These are phyloP conservation scores for Neoascochyta sp. DNA, from an alignment of 2,329 filamentous ascomycete genomes.

Conservation along the genomic window DNA sequence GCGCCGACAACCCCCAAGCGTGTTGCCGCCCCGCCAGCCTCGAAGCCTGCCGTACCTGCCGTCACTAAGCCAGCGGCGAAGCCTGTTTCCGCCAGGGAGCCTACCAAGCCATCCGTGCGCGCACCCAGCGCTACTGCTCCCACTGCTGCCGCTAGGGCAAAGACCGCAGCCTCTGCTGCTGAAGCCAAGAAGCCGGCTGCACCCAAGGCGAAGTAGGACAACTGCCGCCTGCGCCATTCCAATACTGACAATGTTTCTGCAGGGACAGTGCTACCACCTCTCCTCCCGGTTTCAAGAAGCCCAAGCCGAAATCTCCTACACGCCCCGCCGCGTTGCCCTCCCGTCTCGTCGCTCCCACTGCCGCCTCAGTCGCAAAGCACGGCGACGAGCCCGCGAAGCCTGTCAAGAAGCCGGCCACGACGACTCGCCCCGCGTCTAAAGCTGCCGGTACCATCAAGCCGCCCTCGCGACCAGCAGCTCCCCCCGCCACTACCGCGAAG, in stretches of 20 bases:
- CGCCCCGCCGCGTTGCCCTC: slow-evolving; percentile 64
- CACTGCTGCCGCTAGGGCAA: slow-evolving; percentile 22
- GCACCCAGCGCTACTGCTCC: slow-evolving; percentile 22
- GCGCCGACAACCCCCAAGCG: no score
- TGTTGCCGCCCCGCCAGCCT: slow-evolving; percentile 15
- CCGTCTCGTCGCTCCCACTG: slow-evolving; percentile 66
- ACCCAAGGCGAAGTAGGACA: slow-evolving; percentile 13
- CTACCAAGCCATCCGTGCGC: slow-evolving; percentile 21
- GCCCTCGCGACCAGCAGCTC: slow-evolving; percentile 37
- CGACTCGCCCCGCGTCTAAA: slow-evolving; percentile 32
- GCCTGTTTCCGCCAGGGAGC: slow-evolving; percentile 21
- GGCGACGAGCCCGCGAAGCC: slow-evolving; percentile 42
- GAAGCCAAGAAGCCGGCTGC: slow-evolving; percentile 25
- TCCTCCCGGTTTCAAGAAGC: slow-evolving; percentile 38
- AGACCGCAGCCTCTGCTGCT: slow-evolving; percentile 6
- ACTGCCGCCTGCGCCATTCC: background rate
- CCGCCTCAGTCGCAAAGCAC: slow-evolving; percentile 64
- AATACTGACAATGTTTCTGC: background rate
- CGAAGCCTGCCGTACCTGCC: slow-evolving; percentile 3
- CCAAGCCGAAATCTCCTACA: slow-evolving; percentile 58
- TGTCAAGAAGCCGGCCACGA: slow-evolving; percentile 38
- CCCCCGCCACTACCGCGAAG: slow-evolving; percentile 40
- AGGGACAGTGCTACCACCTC: slow-evolving; percentile 17
- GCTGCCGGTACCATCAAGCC: slow-evolving; percentile 26
- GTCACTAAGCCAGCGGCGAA: slow-evolving; percentile 11